Evolutionary conservation across 1,284 basidiomycete species (phyloP), one percentile per base, ranked within the genome.

Genomic region (Neotropicomus parvogracilis): DNA sequence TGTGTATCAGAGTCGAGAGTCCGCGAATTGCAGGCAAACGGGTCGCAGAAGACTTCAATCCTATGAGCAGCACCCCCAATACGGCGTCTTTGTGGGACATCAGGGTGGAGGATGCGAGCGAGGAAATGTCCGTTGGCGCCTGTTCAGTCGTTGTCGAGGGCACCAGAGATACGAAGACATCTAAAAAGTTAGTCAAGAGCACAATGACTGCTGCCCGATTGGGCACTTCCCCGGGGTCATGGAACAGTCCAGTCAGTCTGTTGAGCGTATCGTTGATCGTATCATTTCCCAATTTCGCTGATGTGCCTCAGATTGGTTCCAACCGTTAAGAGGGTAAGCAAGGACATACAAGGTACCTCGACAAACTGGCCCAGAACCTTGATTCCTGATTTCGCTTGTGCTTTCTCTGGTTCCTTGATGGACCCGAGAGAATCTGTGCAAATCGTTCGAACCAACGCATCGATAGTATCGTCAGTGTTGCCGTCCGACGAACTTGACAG

Each of bases 401-500:
- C 88, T 71, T 97, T 97, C 67, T 97, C 94, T 0, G 93, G 92
- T 60, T 95, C 89, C 36, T 81, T 79, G 39, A 97, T 69, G 33
- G 88, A 81, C 29, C 79, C 76, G 11, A 93, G 73, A 58, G 89
- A 92, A 62, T 95, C 89, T 50, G 84, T 79, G 53, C 86, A 87
- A 1, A 88, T 85, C 31, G 85, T 81, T 56, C 78, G 79, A 6
- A 85, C 85, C 1, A 95, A 71, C 10, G 81, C 72, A 56, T 79
- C 69, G 38, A 81, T 66, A 52, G 78, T 69, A 40, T 73, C 69
- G 34, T 71, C 63, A 3, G 62, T 56, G 50, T n/a, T n/a, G n/a
- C 65, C 66, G 12, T 65, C 58, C 3, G 59, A 59, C 16, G 66
- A 62, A 57, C 66, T 64, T 46, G 56, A 66, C 63, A 90, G 88